A percentile compares a stretch with the other conserved stretches of the same genome.
phyloP scores from a whole-genome alignment of 495 filamentous ascomycete species.

The Aspergillus sparsus region DNA sequence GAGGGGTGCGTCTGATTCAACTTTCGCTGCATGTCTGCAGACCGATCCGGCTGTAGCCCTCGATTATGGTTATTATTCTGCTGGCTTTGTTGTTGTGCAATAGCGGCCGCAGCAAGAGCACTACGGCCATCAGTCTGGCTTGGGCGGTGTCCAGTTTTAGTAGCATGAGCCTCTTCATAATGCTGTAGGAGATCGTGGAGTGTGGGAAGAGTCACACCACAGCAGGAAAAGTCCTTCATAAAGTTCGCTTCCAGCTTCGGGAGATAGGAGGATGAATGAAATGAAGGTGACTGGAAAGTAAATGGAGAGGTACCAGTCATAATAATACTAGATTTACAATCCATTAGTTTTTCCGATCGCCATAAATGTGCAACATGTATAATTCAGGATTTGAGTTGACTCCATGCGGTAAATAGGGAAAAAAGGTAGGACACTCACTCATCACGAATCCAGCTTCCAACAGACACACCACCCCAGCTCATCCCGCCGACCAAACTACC shows the following conservation, averaged over 20 bases:
- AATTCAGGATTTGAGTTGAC: neutral
- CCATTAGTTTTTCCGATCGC: constrained; percentile 29
- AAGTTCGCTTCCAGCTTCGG: constrained; percentile 97
- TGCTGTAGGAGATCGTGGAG: constrained; percentile 94
- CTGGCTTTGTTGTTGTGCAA: constrained; percentile 58
- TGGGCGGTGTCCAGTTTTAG: constrained; percentile 59
- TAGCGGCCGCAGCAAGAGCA: constrained; percentile 56
- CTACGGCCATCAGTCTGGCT: constrained; percentile 58
- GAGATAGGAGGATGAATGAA: constrained; percentile 95
- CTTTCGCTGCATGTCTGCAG: constrained; percentile 46
- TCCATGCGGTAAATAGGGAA: neutral
- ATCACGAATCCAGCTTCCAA: constrained; percentile 95
- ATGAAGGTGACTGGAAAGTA: constrained; percentile 86
- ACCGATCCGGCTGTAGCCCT: constrained; percentile 43
- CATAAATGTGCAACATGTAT: constrained; percentile 1
- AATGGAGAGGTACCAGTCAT: constrained; percentile 97
- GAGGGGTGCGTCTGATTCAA: constrained; percentile 43
- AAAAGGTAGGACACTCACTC: constrained; percentile 69
- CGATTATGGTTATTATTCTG: constrained; percentile 47
- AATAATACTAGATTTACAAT: constrained; percentile 65
- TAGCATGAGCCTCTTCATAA: constrained; percentile 90
- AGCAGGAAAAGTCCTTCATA: constrained; percentile 94
- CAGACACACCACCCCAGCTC: constrained; percentile 97
- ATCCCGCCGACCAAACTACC: constrained; percentile 89
- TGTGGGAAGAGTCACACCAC: constrained; percentile 79